A percentile compares a stretch with the other conserved stretches of the same genome.
Evolutionary conservation across 352 stramenopile genomes (phyloP).

Genomic region (Pythium coloratum): DNA sequence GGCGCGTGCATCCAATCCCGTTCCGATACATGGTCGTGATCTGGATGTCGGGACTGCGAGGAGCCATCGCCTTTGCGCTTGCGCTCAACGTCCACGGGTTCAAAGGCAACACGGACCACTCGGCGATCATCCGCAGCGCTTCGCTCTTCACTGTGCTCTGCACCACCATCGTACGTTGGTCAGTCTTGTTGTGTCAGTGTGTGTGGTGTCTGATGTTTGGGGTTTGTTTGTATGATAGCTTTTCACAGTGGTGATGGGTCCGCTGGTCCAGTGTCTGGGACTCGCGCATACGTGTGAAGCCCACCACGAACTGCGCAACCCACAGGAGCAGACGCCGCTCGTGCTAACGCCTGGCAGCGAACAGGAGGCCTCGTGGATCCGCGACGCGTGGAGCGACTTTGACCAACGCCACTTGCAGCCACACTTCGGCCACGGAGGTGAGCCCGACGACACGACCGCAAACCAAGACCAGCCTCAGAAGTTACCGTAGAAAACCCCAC

Average conservation of each 20-base stretch:
- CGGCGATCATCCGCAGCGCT: conserved; percentile 23
- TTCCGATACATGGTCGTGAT: conserved; percentile 44
- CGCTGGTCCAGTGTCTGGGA: conserved; percentile 28
- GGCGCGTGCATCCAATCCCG: too few relatives aligned
- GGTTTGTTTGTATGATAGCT: conserved; percentile 15
- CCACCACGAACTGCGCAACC: conserved; percentile 14
- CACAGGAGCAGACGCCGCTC: conserved; percentile 25
- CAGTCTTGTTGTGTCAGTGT: not conserved
- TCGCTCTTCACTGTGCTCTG: conserved; percentile 31
- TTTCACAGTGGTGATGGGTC: conserved; percentile 33
- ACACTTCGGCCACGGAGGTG: conserved; percentile 27
- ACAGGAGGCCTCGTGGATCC: conserved; percentile 36
- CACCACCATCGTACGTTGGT: conserved; percentile 33
- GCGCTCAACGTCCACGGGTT: conserved; percentile 35
- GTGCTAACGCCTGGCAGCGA: conserved; percentile 27
- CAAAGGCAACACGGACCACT: conserved; percentile 15
- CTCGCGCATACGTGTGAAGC: conserved; percentile 30
- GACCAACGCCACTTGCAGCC: conserved; percentile 30
- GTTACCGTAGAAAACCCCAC: not conserved
- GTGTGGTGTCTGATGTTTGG: not conserved
- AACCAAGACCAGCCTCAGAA: not conserved
- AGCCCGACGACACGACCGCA: not conserved
- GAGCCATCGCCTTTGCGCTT: conserved; percentile 34
- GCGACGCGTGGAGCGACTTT: conserved; percentile 31
- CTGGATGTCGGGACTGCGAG: conserved; percentile 85